Base-by-base conservation (phyloP, 148 eudicot species). In the Camellia sinensis region DNA sequence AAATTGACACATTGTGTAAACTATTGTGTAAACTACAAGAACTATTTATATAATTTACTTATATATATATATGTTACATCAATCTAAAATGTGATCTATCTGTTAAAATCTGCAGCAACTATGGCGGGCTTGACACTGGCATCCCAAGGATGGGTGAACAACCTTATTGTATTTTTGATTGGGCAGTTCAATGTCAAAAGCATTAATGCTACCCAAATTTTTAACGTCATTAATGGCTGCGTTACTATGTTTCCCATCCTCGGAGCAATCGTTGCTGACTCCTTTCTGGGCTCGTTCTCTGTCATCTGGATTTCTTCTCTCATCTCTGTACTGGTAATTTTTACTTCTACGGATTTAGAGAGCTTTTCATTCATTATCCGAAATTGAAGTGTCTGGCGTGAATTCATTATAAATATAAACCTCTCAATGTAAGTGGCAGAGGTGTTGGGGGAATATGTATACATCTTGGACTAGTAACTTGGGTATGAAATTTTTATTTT, bases 211-310 rank as follows among this genome's bases (percentile, higher is more conserved):
- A 82, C 82, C 14, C 81, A 77, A n/a, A 72, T 87, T 12, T 74
- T 6, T 29, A 87, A 83, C 65, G 66, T 89, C 2, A 71, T 81
- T 37, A 80, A 54, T 44, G 80, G 84, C 45, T 79, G 82, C 71
- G 60, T 53, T 15, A 74, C 45, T 12, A 52, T 89, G 18, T 46
- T 85, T 50, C 86, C 86, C 5, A 45, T 83, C 6, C 0, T 87
- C 2, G 87, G 81, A 3, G 91, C 88, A 13, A 54, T 89, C 45
- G 17, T 87, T 10, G 89, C 91, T 3, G 91, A 89, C 78, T 89
- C 89, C 0, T 79, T 75, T 66, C 50, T 86, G 2, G 89, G 89
- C 12, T 89, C 76, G 45, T 87, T 81, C 81, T 77, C 83, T 4
- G 84, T 85, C 77, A 78, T 87, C 81, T 87, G 76, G 84, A 74